These are phyloP conservation scores for Drosera capensis DNA, from an alignment of 148 eudicot genomes.

Conservation along the genomic window DNA sequence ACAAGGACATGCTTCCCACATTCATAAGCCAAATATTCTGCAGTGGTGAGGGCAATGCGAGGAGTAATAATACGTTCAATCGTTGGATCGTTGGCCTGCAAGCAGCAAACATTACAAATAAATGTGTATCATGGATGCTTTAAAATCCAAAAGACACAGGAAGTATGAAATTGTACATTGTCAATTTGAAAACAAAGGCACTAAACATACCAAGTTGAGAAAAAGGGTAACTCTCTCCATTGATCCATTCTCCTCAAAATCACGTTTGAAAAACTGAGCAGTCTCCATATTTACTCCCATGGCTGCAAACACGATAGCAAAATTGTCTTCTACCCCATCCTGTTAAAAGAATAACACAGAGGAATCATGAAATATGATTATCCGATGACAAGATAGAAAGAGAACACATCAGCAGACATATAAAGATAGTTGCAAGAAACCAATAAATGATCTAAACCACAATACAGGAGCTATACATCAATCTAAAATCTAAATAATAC, in stretches of 20 bases:
- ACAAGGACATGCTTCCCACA: constrained; percentile 99
- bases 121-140: too few relatives aligned
- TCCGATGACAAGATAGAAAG: not conserved
- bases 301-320: constrained; percentile 78
- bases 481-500: too few relatives aligned
- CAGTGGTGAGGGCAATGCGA: constrained; percentile 96
- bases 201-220: constrained; percentile 27
- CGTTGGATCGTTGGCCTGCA: constrained; percentile 78
- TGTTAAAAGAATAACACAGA: constrained; percentile 7
- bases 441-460: too few relatives aligned
- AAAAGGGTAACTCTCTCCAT: constrained; percentile 76
- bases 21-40: constrained; percentile 97
- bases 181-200: too few relatives aligned
- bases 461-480: too few relatives aligned
- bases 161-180: too few relatives aligned
- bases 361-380: not conserved
- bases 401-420: too few relatives aligned
- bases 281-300: constrained; percentile 91
- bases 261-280: constrained; percentile 75
- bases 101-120: too few relatives aligned
- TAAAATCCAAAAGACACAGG: too few relatives aligned
- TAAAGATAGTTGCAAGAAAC: too few relatives aligned
- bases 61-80: constrained; percentile 99
- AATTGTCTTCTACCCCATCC: constrained; percentile 65
- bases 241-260: constrained; percentile 73